Evolutionary conservation across 495 filamentous ascomycete genomes (phyloP).

Genomic region (Trichoderma virens): DNA sequence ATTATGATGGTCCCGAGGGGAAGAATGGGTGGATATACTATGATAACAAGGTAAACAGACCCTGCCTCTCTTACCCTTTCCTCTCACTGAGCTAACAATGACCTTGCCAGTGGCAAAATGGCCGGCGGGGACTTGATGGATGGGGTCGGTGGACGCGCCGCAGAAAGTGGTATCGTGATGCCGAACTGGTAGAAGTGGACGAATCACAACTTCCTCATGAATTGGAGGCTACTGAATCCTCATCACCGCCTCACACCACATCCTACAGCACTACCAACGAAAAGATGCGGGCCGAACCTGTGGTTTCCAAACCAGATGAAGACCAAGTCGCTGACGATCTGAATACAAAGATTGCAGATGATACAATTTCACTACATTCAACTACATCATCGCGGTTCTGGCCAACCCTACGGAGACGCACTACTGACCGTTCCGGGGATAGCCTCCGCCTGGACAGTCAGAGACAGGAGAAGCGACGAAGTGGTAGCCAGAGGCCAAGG

Average conservation of each 20-base stretch:
- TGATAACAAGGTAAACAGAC: conserved; percentile 78
- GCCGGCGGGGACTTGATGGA: conserved; percentile 76
- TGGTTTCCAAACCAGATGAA: background rate
- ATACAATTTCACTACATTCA: conserved; percentile 18
- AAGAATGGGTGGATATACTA: conserved; percentile 90
- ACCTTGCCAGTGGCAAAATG: conserved; percentile 72
- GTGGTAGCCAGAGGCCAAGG: background rate
- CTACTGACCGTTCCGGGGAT: conserved; percentile 4
- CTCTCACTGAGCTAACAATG: conserved; percentile 12
- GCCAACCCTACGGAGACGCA: conserved; percentile 10
- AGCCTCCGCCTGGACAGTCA: conserved; percentile 3
- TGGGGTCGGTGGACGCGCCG: conserved; percentile 94
- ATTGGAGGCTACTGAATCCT: background rate
- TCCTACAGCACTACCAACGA: conserved; percentile 18
- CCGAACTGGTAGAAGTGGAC: conserved; percentile 78
- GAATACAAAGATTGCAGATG: conserved; percentile 11
- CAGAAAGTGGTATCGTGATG: conserved; percentile 92
- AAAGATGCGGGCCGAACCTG: conserved; percentile 9
- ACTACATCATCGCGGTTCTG: conserved; percentile 12
- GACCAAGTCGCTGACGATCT: conserved; percentile 3
- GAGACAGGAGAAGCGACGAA: conserved; percentile 17
- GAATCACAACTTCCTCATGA: conserved; percentile 23
- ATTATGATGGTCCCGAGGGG: conserved; percentile 48
- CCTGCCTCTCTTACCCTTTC: background rate
- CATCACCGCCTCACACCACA: conserved; percentile 9